These are phyloP conservation scores for Harringtonia aguacate DNA, from an alignment of 2,329 filamentous ascomycete genomes.

Conservation along the genomic window DNA sequence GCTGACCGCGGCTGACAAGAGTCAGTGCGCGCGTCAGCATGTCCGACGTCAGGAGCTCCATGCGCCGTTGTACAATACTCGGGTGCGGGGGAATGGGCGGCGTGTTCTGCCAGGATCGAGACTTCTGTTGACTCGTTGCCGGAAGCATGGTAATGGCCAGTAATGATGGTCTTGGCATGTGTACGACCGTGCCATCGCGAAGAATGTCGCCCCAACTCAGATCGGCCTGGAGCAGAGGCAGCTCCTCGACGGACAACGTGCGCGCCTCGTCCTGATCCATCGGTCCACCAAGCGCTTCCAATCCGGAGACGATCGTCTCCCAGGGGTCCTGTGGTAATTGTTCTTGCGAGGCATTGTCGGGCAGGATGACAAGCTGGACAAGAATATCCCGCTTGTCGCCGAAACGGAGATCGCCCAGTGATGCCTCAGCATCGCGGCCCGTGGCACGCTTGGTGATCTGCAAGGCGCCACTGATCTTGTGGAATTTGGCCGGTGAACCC, in stretches of 20 bases:
- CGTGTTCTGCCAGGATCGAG: slow-evolving; percentile 49
- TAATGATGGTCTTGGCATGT: slow-evolving; percentile 80
- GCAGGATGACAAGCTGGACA: slow-evolving; percentile 84
- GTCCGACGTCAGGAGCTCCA: slow-evolving; percentile 95
- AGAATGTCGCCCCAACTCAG: slow-evolving; percentile 89
- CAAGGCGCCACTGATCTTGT: slow-evolving; percentile 93
- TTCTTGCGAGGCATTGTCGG: slow-evolving; percentile 74
- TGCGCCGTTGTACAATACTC: slow-evolving; percentile 86
- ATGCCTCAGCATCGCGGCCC: slow-evolving; percentile 86
- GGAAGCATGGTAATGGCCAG: slow-evolving; percentile 95
- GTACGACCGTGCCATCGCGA: slow-evolving; percentile 73
- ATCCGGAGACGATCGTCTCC: slow-evolving; percentile 92
- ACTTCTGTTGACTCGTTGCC: slow-evolving; percentile 49
- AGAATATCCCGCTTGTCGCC: slow-evolving; percentile 91
- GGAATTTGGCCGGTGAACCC: slow-evolving; percentile 93
- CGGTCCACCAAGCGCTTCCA: slow-evolving; percentile 85
- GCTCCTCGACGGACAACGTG: slow-evolving; percentile 78
- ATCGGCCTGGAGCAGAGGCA: slow-evolving; percentile 91
- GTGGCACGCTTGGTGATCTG: slow-evolving; percentile 95
- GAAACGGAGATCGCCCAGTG: slow-evolving; percentile 83
- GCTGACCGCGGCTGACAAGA: slow-evolving; percentile 80
- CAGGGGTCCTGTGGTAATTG: slow-evolving; percentile 86
- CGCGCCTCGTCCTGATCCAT: slow-evolving; percentile 80
- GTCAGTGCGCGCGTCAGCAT: slow-evolving; percentile 92
- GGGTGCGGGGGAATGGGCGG: slow-evolving; percentile 93